Evolutionary conservation across 1,284 basidiomycete genomes (phyloP), one percentile per base, ranked within the genome.

Genomic region (Xerocomus nothofagi): DNA sequence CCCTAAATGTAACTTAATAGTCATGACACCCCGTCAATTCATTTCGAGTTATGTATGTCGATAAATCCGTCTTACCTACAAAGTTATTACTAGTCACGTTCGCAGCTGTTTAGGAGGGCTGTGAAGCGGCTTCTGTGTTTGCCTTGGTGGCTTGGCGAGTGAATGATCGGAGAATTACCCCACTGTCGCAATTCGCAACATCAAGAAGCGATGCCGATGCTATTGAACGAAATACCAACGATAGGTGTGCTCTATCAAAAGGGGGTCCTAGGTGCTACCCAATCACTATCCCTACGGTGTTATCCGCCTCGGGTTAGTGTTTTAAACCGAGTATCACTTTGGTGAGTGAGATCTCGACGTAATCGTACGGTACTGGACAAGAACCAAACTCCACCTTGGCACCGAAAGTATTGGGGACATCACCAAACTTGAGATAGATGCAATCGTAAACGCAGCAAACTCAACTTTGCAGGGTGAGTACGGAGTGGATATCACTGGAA

Each of bases 381-480:
- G 42, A 44, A 23, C 18, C 6, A 6, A 21, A 36, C 20, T 20
- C 27, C n/a, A 46, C 31, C 41, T 18, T 26, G 39, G 17, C 5
- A 14, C 27, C 47, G 14, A 29, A 60, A 91, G 89, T 61, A 80
- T 85, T 61, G 88, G 86, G 33, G 86, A 92, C 65, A 91, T 93
- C 53, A 92, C 90, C 7, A 72, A 74, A 51, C 66, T 92, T 23
- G 72, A 82, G 42, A 71, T 89, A 9, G 90, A 93, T 63, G 78
- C 84, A 23, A 89, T 96, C 51, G 92, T 95, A 44, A 96, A 95
- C 63, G 93, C 93, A 8, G 92, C 92, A 5, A 93, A 94, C 66
- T 75, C 75, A 44, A 80, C 79, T 36, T 73, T 96, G 21, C 74
- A 90, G 34, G 93, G 93, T 51, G n/a, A 48, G 60, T 27, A 36